These are phyloP conservation scores for Komagataella pastoris DNA, from an alignment of 805 yeast species.

Conservation along the genomic window DNA sequence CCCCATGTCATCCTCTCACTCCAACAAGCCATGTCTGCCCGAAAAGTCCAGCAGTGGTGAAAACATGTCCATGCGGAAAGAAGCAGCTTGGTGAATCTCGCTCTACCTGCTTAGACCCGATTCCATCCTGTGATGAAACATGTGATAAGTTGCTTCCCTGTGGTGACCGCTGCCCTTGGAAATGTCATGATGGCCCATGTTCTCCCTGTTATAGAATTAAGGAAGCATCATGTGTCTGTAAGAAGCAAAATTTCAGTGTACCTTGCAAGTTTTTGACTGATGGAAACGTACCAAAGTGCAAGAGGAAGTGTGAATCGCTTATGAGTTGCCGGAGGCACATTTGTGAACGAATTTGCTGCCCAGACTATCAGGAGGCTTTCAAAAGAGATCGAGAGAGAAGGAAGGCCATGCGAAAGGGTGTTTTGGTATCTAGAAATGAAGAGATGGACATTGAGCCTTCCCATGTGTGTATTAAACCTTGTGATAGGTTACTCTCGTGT, in stretches of 20 bases:
- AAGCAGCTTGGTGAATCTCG: conserved; percentile 27
- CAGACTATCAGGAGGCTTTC: conserved; percentile 47
- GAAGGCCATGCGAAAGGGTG: conserved; percentile 35
- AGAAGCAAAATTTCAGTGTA: conserved; percentile 36
- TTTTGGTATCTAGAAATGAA: conserved; percentile 20
- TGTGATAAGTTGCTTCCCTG: conserved; percentile 59
- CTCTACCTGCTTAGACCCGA: conserved; percentile 55
- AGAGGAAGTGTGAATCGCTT: conserved; percentile 57
- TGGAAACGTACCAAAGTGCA: conserved; percentile 48
- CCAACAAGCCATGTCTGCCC: conserved; percentile 33
- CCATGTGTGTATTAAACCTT: conserved; percentile 59
- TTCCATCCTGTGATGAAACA: conserved; percentile 56
- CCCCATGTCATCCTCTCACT: conserved; percentile 38
- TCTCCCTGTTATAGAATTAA: conserved; percentile 47
- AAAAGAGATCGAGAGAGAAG: conserved; percentile 35
- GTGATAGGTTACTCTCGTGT: conserved; percentile 52
- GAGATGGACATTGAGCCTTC: conserved; percentile 54
- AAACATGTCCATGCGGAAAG: conserved; percentile 74
- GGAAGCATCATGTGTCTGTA: conserved; percentile 50
- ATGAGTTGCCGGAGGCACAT: conserved; percentile 74
- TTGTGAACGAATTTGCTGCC: conserved; percentile 60
- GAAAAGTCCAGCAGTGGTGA: conserved; percentile 42
- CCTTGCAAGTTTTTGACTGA: conserved; percentile 47
- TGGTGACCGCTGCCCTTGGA: conserved; percentile 57
- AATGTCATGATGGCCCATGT: conserved; percentile 71